Evolutionary conservation across 352 stramenopile species (phyloP).

Genomic region (Phytophthora pseudosyringae): DNA sequence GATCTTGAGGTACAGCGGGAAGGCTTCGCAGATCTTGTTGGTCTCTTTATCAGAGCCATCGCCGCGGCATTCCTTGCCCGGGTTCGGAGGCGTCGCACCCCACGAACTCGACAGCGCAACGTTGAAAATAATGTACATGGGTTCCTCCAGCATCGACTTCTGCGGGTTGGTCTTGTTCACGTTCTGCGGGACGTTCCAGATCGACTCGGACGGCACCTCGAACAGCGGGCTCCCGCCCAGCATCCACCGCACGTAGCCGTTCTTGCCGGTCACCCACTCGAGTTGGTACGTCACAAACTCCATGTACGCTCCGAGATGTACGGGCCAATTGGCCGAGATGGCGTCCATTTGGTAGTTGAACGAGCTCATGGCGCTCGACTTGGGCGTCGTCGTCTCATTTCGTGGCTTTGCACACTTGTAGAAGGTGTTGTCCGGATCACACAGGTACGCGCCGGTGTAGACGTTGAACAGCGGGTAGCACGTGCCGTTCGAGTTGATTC

Average conservation of each 20-base stretch:
- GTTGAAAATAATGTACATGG: slow-evolving; percentile 94
- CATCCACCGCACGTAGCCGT: slow-evolving; percentile 55
- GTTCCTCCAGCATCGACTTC: slow-evolving; percentile 92
- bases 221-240: slow-evolving; percentile 83
- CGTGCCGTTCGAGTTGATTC: slow-evolving; percentile 56
- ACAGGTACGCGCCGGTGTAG: slow-evolving; percentile 54
- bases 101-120: slow-evolving; percentile 90
- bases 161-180: slow-evolving; percentile 50
- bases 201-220: slow-evolving; percentile 62
- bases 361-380: slow-evolving; percentile 53
- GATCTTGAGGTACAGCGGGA: slow-evolving; percentile 75
- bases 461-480: slow-evolving; percentile 56
- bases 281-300: slow-evolving; percentile 56
- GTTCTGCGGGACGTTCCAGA: slow-evolving; percentile 50
- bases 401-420: slow-evolving; percentile 52
- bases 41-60: slow-evolving; percentile 35
- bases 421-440: slow-evolving; percentile 53
- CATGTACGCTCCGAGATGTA: slow-evolving; percentile 71
- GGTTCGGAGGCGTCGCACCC: slow-evolving; percentile 35
- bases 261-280: slow-evolving; percentile 49
- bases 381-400: slow-evolving; percentile 33
- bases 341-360: slow-evolving; percentile 35
- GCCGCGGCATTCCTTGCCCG: slow-evolving; percentile 32
- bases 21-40: slow-evolving; percentile 54
- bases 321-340: slow-evolving; percentile 73